Conservation (phyloP, 805 yeast genomes). For the Zygoascus bituminiphila region DNA sequence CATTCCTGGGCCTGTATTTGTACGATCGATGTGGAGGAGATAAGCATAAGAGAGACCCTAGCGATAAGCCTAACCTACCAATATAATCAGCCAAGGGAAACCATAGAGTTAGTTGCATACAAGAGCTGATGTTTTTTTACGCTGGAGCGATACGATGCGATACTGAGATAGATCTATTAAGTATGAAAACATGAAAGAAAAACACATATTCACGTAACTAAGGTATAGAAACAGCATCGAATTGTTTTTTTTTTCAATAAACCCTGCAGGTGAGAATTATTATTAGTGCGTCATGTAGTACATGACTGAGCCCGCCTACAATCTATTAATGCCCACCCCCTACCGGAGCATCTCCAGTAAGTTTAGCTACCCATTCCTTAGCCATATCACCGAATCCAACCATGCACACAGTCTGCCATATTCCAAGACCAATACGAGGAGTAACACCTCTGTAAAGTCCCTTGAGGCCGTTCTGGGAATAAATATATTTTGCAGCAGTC, state of each 20-base stretch:
- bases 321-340: slow-evolving; percentile 32
- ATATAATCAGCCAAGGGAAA: too few relatives aligned
- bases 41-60: slow-evolving; percentile 12
- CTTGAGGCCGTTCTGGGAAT: slow-evolving; percentile 69
- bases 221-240: too few relatives aligned
- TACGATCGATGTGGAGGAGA: slow-evolving; percentile 36
- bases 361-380: slow-evolving; percentile 53
- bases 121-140: too few relatives aligned
- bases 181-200: too few relatives aligned
- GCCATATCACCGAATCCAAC: slow-evolving; percentile 96
- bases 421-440: slow-evolving; percentile 92
- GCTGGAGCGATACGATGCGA: too few relatives aligned
- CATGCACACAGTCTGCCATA: slow-evolving; percentile 99
- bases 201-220: too few relatives aligned
- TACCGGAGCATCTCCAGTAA: slow-evolving; percentile 53
- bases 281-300: too few relatives aligned
- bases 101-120: too few relatives aligned
- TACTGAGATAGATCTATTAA: too few relatives aligned
- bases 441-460: slow-evolving; percentile 96
- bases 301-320: too few relatives aligned
- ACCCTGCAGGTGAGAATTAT: too few relatives aligned
- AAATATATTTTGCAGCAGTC: slow-evolving; percentile 74
- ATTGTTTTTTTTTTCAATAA: too few relatives aligned
- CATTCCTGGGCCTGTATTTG: slow-evolving; percentile 34
- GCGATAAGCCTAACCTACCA: background rate